Evolutionary conservation across 2,329 filamentous ascomycete genomes (phyloP).

Genomic region (Trichophyton mentagrophytes): DNA sequence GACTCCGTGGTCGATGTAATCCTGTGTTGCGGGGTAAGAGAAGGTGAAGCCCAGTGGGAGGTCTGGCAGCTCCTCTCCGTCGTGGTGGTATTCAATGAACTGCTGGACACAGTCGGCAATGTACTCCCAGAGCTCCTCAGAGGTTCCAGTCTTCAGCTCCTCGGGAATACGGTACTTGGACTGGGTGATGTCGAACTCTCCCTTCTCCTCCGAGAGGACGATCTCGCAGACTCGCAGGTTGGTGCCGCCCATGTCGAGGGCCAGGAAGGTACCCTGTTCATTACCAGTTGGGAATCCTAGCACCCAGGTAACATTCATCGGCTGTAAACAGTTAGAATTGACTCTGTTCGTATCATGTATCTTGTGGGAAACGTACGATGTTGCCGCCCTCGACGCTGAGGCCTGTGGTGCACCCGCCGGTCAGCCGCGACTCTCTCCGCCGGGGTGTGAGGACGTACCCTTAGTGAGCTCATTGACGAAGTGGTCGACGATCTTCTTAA

Average conservation of each 20-base stretch:
- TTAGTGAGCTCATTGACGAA: slow-evolving; percentile 82
- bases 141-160: slow-evolving; percentile 72
- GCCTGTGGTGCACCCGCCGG: slow-evolving; percentile 37
- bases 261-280: slow-evolving; percentile 76
- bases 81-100: slow-evolving; percentile 77
- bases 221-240: slow-evolving; percentile 89
- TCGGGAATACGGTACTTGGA: slow-evolving; percentile 93
- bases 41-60: slow-evolving; percentile 87
- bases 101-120: slow-evolving; percentile 85
- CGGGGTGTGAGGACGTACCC: slow-evolving; percentile 39
- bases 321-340: slow-evolving; percentile 40
- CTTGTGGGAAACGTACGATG: slow-evolving; percentile 53
- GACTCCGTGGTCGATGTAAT: slow-evolving; percentile 84
- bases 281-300: slow-evolving; percentile 77
- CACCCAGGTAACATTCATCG: slow-evolving; percentile 97
- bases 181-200: slow-evolving; percentile 87
- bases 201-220: slow-evolving; percentile 71
- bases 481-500: slow-evolving; percentile 82
- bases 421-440: slow-evolving; percentile 5
- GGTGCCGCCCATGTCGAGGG: slow-evolving; percentile 91
- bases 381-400: slow-evolving; percentile 77
- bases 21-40: slow-evolving; percentile 84
- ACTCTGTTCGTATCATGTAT: background rate
- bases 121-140: slow-evolving; percentile 87
- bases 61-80: slow-evolving; percentile 46